Percentiles rank a stretch among this genome's conserved stretches.
Conservation (phyloP, 192 early-diverging fungal genomes). For the Spizellomyces punctatus region DNA sequence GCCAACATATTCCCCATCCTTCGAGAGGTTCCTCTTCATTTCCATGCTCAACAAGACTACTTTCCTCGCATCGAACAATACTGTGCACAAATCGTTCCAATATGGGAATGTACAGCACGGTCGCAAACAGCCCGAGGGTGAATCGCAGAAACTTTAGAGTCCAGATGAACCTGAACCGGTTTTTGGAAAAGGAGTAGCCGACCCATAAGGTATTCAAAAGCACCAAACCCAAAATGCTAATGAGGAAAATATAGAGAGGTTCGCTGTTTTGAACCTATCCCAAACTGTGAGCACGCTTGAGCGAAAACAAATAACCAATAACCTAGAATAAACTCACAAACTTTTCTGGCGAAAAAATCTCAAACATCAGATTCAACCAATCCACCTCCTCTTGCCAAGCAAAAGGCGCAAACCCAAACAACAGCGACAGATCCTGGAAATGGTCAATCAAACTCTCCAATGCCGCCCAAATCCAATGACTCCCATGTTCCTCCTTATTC, state of each 20-base stretch:
- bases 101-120: slow-evolving; percentile 21
- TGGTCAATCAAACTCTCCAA: slow-evolving; percentile 45
- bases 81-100: slow-evolving; percentile 16
- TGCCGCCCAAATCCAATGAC: slow-evolving; percentile 7
- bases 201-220: slow-evolving; percentile 45
- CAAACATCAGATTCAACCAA: slow-evolving; percentile 36
- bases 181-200: slow-evolving; percentile 46
- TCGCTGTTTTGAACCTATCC: slow-evolving; percentile 11
- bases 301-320: slow-evolving; percentile 3
- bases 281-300: slow-evolving; percentile 1
- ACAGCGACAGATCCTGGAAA: slow-evolving; percentile 48
- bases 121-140: slow-evolving; percentile 44
- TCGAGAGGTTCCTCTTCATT: not conserved
- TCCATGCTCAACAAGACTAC: not conserved
- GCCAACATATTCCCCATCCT: slow-evolving; percentile 26
- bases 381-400: slow-evolving; percentile 41
- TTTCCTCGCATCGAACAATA: slow-evolving; percentile 7
- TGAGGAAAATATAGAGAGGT: slow-evolving; percentile 25
- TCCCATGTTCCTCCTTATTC: slow-evolving; percentile 35
- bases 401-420: slow-evolving; percentile 29
- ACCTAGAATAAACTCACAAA: slow-evolving; percentile 15
- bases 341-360: slow-evolving; percentile 42
- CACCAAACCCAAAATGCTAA: slow-evolving; percentile 18
- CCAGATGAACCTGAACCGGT: slow-evolving; percentile 52
- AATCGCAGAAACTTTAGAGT: slow-evolving; percentile 44